phyloP scores from a whole-genome alignment of 2,329 filamentous ascomycete genomes.

The Curvularia spicifera region DNA sequence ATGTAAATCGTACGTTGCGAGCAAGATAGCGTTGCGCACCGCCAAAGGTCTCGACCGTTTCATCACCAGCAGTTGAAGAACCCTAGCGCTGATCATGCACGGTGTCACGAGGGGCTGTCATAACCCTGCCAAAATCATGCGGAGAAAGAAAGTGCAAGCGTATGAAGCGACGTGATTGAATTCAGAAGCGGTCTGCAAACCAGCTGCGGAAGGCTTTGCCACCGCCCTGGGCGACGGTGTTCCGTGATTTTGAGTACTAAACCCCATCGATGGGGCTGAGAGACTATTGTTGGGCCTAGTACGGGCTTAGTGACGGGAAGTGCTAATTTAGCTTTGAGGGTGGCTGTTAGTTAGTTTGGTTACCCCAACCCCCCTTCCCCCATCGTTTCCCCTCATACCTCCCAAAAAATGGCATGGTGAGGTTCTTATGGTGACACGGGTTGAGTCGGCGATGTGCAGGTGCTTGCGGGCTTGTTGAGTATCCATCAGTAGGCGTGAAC shows the following conservation, averaged over 20 bases:
- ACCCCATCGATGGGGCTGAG: constrained; percentile 68
- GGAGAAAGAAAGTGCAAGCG: constrained; percentile 79
- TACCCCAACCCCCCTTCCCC: background rate
- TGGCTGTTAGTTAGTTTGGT: constrained; percentile 62
- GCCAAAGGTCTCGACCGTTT: constrained; percentile 71
- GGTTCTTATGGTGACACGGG: background rate
- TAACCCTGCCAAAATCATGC: constrained; percentile 80
- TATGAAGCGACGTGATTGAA: constrained; percentile 73
- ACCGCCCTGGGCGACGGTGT: constrained; percentile 79
- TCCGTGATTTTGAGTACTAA: constrained; percentile 76
- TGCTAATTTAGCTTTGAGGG: constrained; percentile 67
- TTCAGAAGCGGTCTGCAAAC: constrained; percentile 74
- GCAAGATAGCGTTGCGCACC: constrained; percentile 67
- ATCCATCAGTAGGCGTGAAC: constrained; percentile 66
- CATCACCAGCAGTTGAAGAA: constrained; percentile 72
- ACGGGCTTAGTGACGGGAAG: constrained; percentile 83
- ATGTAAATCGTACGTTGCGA: constrained; percentile 18
- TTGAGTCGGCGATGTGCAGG: constrained; percentile 45
- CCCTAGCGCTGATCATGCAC: constrained; percentile 81
- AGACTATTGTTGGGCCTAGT: constrained; percentile 67
- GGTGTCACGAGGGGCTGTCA: constrained; percentile 83
- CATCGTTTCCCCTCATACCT: background rate
- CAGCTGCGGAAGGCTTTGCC: constrained; percentile 75
- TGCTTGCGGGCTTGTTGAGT: constrained; percentile 64
- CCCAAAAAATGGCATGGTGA: background rate